Base-by-base conservation (phyloP, 225 moss, liverwort and hornwort genomes). In the Pleurozium schreberi region DNA sequence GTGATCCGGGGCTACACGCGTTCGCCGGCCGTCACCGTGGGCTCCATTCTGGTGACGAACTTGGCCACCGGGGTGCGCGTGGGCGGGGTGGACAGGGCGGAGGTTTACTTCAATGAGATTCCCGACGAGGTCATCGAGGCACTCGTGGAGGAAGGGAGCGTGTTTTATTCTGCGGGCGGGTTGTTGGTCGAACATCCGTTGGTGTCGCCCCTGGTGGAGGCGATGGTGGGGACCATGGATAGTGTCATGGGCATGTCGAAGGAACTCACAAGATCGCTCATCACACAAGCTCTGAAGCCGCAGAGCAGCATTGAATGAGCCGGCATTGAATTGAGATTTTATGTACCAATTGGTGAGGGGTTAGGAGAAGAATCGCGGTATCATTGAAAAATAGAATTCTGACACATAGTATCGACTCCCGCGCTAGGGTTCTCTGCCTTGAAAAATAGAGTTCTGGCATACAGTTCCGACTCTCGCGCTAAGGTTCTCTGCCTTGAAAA, bases 141-240 rank as follows among this genome's bases (percentile, higher is more conserved):
- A 34, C 86, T 94, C 38, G 69, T 94, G 40, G 94, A 95, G 86
- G 97, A 99, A 90, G 97, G 97, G 38, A 67, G 84, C 80, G 97
- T 99, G 82, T 97, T 94, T 85, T 95, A 95, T 60, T 91, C 96
- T 68, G 97, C 99, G 21, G 99, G 99, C 36, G 99, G 99, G 11
- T 91, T 99, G 87, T 93, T 99, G 76, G 97, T 99, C 33, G 99
- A 99, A 86, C 99, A 99, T 89, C 97, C 99, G 88, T 89, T 97
- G 61, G 97, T 99, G 75, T 97, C 99, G 85, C 99, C 99, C 52
- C 91, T 99, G 75, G 97, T 99, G 53, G 95, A 95, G 88, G 96
- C 99, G 13, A 96, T 99, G 97, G 96, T 99, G 65, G 94, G 98
- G 63, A 92, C 91, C 12, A 45, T 94, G 42, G 95, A 95, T 77